Conservation (phyloP, 169 alveolate species). For the Eimeria tenella region DNA sequence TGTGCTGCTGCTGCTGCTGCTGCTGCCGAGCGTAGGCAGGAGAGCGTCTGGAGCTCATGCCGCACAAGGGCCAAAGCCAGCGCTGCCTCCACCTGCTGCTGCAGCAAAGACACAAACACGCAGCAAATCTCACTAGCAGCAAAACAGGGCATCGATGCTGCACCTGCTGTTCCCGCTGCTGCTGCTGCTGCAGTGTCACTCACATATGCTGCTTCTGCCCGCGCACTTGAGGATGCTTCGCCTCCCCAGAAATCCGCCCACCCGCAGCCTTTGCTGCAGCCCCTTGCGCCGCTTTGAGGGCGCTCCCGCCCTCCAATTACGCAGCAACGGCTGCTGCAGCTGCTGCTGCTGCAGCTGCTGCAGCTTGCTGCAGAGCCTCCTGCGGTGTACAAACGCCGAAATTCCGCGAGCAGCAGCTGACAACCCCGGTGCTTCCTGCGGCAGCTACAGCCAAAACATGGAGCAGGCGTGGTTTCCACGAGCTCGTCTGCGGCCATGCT, state of each 20-base stretch:
- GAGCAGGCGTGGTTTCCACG: neutral
- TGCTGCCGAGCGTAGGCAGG: constrained; percentile 41
- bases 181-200: neutral
- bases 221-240: neutral
- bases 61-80: constrained; percentile 35
- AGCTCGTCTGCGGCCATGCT: neutral
- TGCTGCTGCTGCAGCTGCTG: constrained; percentile 21
- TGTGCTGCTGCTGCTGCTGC: constrained; percentile 39
- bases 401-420: constrained; percentile 28
- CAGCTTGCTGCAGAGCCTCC: constrained; percentile 25
- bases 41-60: neutral
- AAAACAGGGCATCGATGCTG: neutral
- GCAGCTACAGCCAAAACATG: constrained; percentile 32
- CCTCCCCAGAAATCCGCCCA: constrained; percentile 1
- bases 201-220: constrained; percentile 38
- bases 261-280: constrained; percentile 26
- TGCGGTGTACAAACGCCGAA: constrained; percentile 23
- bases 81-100: constrained; percentile 47
- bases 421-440: constrained; percentile 36
- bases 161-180: constrained; percentile 32
- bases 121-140: neutral
- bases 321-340: constrained; percentile 12
- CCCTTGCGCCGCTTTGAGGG: neutral
- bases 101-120: neutral
- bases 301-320: neutral